Evolutionary conservation across 176 grass and related monocot genomes (phyloP).

Genomic region (Neostapfia colusana): DNA sequence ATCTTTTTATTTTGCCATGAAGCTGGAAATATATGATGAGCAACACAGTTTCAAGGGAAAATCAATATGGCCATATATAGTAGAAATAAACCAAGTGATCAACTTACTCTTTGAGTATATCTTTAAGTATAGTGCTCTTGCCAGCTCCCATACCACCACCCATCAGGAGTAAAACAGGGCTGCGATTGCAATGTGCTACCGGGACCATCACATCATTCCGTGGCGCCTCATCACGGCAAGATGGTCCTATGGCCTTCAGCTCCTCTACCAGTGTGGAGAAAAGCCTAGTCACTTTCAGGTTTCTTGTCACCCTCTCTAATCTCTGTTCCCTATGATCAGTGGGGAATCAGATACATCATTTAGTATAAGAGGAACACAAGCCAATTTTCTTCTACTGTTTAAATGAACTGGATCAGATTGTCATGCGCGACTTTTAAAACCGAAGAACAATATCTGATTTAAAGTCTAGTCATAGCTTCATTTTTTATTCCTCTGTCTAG

Average conservation of each 20-base stretch:
- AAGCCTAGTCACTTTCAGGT: slow-evolving; percentile 77
- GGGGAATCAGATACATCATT: slow-evolving; percentile 15
- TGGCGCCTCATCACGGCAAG: slow-evolving; percentile 33
- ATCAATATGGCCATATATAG: neutral
- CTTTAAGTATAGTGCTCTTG: slow-evolving; percentile 94
- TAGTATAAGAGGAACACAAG: neutral
- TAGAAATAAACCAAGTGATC: neutral
- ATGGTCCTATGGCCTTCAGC: slow-evolving; percentile 74
- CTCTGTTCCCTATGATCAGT: slow-evolving; percentile 60
- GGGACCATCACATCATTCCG: slow-evolving; percentile 84
- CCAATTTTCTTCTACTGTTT: neutral
- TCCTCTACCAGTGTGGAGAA: slow-evolving; percentile 89
- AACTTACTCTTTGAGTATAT: slow-evolving; percentile 86
- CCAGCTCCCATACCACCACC: slow-evolving; percentile 96
- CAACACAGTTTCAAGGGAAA: neutral
- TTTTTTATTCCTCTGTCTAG: neutral
- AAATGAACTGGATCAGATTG: neutral
- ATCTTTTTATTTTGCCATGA: neutral
- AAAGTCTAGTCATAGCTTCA: neutral
- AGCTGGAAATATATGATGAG: neutral
- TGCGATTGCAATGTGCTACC: slow-evolving; percentile 64
- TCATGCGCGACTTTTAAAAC: neutral
- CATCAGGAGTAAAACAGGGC: slow-evolving; percentile 86
- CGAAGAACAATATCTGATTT: neutral
- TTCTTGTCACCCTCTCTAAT: slow-evolving; percentile 76